Percentiles rank a stretch among this genome's conserved stretches.
Evolutionary conservation across 441 rosid species (phyloP).

Genomic region (Hypseocharis bilobata): DNA sequence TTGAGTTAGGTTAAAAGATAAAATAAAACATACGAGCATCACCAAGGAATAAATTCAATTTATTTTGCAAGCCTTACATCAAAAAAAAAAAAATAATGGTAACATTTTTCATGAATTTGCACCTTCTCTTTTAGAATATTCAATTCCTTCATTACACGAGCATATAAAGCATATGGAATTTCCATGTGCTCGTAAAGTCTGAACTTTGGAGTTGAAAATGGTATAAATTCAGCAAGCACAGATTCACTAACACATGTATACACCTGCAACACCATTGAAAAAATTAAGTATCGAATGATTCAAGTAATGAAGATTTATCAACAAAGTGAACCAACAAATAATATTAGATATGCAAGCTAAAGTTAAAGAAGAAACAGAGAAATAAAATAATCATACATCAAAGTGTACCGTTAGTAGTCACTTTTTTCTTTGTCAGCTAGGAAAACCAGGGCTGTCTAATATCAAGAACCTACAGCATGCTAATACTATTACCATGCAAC

Average conservation of each 20-base stretch:
- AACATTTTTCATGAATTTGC: conserved; percentile 4
- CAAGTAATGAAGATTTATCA: no score
- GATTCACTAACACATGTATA: conserved; percentile 61
- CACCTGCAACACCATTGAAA: conserved; percentile 51
- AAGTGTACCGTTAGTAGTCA: no score
- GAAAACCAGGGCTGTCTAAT: no score
- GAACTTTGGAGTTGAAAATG: conserved; percentile 57
- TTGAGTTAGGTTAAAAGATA: no score
- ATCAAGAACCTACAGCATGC: no score
- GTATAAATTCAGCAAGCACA: conserved; percentile 47
- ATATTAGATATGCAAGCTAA: no score
- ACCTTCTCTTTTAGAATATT: conserved; percentile 42
- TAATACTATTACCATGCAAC: no score
- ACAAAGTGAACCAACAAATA: not conserved
- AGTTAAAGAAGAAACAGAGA: no score
- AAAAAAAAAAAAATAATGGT: not conserved
- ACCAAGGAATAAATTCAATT: not conserved
- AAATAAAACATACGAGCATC: no score
- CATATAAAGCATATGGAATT: conserved; percentile 27
- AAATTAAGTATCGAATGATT: no score
- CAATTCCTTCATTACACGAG: conserved; percentile 26
- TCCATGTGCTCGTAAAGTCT: conserved; percentile 35
- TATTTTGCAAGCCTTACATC: not conserved
- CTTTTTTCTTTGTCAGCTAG: no score
- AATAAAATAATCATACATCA: not conserved